Base-by-base conservation (phyloP, 192 early-diverging fungal species). In the Linnemannia hyalina region DNA sequence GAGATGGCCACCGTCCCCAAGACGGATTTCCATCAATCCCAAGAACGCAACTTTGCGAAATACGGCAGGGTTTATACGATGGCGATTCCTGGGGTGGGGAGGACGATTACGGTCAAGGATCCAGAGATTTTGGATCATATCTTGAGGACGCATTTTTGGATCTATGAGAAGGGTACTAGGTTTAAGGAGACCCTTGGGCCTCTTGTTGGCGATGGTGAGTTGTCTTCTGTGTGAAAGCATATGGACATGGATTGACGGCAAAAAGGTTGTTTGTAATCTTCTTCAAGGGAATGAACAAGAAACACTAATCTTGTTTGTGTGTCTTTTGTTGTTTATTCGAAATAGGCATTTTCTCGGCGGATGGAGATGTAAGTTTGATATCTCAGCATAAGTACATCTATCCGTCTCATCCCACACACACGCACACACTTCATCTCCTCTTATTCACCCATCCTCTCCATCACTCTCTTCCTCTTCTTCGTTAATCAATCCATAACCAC, bases 301-400 rank as follows among this genome's bases (percentile, higher is more conserved):
- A 42, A 42, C 38, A n/a, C 35, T 70, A 42, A 70, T 38, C 40
- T 35, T 42, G 20, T 38, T 32, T 70, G 32, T 7, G 6, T 38
- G 4, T 38, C 29, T 7, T 7, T 13, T 70, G 2, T 42, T 40
- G 16, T n/a, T 20, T 42, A 6, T n/a, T 41, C 6, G 69, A 9
- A 69, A 41, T 69, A 83, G 82, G 82, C 11, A 83, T 83, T 46
- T 83, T 83, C 57, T 49, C 76, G 23, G 82, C 77, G 8, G 82
- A 83, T 57, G 82, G 82, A n/a, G 76, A 78, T 55, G 81, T 82
- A 73, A 65, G 47, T 46, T 8, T 15, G 5, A 3, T 65, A 11
- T n/a, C n/a, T 52, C 6, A 13, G 20, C 23, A 46, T 15, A n/a
- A 29, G 42, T 73, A 29, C 29, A 35, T 35, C 16, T 72, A 18